phyloP scores from a whole-genome alignment of 164 flowering plant species.

The Dillenia turbinata region DNA sequence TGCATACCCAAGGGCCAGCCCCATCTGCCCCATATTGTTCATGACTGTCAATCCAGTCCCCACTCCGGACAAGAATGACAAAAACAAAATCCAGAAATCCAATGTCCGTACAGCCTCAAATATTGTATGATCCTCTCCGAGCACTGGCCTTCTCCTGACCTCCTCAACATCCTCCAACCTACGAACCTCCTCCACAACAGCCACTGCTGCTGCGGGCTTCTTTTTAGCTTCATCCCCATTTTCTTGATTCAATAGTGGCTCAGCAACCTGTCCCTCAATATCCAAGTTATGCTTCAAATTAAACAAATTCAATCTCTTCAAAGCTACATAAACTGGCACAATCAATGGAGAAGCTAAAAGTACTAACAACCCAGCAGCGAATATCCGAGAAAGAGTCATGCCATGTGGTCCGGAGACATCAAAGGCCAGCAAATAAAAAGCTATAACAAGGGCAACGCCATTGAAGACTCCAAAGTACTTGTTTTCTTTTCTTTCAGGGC shows the following conservation, averaged over 20 bases:
- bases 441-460: too few relatives aligned
- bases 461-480: slow-evolving; percentile 24
- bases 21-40: slow-evolving; percentile 95
- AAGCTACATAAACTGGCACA: slow-evolving; percentile 42
- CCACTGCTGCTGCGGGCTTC: slow-evolving; percentile 12
- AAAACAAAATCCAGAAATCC: slow-evolving; percentile 82
- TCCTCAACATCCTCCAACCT: slow-evolving; percentile 2
- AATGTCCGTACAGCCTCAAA: slow-evolving; percentile 49
- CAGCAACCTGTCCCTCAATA: slow-evolving; percentile 28
- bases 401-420: too few relatives aligned
- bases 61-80: slow-evolving; percentile 83
- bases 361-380: too few relatives aligned
- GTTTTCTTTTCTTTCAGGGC: slow-evolving; percentile 30
- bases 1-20: slow-evolving; percentile 68
- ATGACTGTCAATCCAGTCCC: slow-evolving; percentile 89
- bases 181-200: slow-evolving; percentile 1
- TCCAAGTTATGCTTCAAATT: slow-evolving; percentile 16
- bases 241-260: slow-evolving; percentile 34
- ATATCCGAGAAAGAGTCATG: too few relatives aligned
- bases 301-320: slow-evolving; percentile 14
- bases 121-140: slow-evolving; percentile 92
- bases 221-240: slow-evolving; percentile 7
- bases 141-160: slow-evolving; percentile 28
- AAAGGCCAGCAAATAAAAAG: slow-evolving; percentile 9
- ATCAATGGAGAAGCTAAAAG: slow-evolving; percentile 32